phyloP scores from a whole-genome alignment of 352 stramenopile species.

The Globisporangium barbulae region DNA sequence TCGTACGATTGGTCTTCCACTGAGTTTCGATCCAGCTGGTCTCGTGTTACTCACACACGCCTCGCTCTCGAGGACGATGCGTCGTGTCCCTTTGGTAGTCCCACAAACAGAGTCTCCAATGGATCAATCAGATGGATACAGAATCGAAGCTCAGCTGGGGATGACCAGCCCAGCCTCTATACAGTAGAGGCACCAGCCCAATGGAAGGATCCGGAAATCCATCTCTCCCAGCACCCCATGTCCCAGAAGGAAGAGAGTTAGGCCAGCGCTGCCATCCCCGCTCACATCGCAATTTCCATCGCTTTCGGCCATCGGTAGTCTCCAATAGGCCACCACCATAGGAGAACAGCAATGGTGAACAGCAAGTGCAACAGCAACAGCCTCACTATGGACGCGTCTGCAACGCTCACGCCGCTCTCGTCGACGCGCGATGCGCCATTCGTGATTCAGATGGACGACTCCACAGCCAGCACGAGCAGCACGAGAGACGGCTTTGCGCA shows the following conservation, averaged over 20 bases:
- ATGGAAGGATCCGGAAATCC: slow-evolving; percentile 1
- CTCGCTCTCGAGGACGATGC: neutral
- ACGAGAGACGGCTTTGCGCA: slow-evolving; percentile 1
- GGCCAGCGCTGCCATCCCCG: neutral
- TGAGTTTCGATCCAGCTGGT: neutral
- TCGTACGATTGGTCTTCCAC: neutral
- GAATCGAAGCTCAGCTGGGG: slow-evolving; percentile 1
- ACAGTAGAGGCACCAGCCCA: neutral
- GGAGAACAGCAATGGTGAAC: neutral
- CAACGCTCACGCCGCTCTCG: slow-evolving; percentile 9
- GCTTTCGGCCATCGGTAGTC: neutral
- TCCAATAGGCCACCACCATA: neutral
- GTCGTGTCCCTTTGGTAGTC: neutral
- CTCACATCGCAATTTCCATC: slow-evolving; percentile 4
- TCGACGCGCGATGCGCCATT: slow-evolving; percentile 13
- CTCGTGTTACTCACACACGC: neutral
- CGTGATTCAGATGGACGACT: slow-evolving; percentile 11
- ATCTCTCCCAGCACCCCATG: neutral
- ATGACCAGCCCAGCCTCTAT: slow-evolving; percentile 5
- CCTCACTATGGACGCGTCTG: neutral
- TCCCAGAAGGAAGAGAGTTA: neutral
- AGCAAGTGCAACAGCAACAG: slow-evolving; percentile 5
- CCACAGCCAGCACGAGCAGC: neutral
- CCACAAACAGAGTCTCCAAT: neutral
- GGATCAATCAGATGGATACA: slow-evolving; percentile 8